A percentile compares a stretch with the other conserved stretches of the same genome.
Conservation (phyloP, 2,329 filamentous ascomycete genomes). For the Colletotrichum echinochloae region DNA sequence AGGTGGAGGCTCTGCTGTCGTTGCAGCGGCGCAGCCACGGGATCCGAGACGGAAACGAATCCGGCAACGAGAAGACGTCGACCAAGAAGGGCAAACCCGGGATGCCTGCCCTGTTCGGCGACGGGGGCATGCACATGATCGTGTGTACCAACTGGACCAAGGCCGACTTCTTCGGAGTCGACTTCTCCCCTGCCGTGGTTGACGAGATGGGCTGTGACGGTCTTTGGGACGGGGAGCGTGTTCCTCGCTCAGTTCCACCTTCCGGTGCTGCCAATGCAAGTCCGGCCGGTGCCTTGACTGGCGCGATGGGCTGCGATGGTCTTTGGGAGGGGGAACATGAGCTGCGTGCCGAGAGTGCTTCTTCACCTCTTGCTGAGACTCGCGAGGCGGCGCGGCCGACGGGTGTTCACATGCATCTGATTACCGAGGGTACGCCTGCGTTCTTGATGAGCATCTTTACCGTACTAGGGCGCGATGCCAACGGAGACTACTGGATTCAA, state of each 20-base stretch:
- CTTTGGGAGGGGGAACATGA: conserved; percentile 4
- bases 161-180: conserved; percentile 40
- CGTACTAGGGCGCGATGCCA: conserved; percentile 12
- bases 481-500: conserved; percentile 10
- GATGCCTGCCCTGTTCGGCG: conserved; percentile 39
- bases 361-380: not conserved
- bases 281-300: not conserved
- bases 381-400: not conserved
- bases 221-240: not conserved
- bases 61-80: not conserved
- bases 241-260: not conserved
- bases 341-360: not conserved
- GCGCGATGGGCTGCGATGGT: conserved; percentile 9
- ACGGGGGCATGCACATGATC: conserved; percentile 40
- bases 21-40: conserved; percentile 1
- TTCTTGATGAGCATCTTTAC: conserved; percentile 13
- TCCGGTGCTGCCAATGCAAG: not conserved
- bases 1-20: conserved; percentile 25
- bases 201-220: conserved; percentile 13
- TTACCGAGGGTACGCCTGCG: conserved; percentile 3
- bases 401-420: conserved; percentile 15
- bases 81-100: not conserved
- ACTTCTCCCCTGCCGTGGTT: conserved; percentile 16
- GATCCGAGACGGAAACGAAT: not conserved
- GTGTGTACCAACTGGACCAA: conserved; percentile 43